Conservation (phyloP, 2,329 filamentous ascomycete species). For the Cercospora sp. region DNA sequence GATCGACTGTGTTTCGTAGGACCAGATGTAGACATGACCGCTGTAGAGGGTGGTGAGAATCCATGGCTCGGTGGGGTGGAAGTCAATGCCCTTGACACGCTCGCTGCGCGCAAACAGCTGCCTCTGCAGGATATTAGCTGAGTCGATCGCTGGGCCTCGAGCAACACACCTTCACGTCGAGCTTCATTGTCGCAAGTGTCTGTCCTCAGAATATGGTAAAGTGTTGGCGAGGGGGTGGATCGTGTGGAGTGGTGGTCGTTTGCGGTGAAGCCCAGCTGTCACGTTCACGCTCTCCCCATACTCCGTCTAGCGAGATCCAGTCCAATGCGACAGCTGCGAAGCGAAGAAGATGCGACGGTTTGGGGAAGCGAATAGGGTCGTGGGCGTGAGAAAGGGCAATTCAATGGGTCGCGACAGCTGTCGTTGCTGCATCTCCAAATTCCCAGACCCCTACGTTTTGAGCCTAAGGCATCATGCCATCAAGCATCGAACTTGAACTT, state of each 20-base stretch:
- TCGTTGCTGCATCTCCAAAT: slow-evolving; percentile 4
- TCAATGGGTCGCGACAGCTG: slow-evolving; percentile 8
- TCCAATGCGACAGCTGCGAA: background rate
- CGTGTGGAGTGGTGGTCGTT: background rate
- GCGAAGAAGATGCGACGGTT: background rate
- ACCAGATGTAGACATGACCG: slow-evolving; percentile 99
- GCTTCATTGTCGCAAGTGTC: slow-evolving; percentile 50
- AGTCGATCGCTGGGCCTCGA: slow-evolving; percentile 25
- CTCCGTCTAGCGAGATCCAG: background rate
- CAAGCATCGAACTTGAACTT: too few species aligned
- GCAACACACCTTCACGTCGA: slow-evolving; percentile 58
- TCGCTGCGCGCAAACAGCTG: slow-evolving; percentile 87
- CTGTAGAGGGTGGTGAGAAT: slow-evolving; percentile 93
- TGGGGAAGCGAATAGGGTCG: background rate
- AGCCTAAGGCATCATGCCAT: too few species aligned
- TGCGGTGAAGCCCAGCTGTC: slow-evolving; percentile 16
- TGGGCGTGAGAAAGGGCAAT: background rate
- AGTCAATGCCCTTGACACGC: slow-evolving; percentile 96
- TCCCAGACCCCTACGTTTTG: slow-evolving; percentile 4
- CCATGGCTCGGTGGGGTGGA: slow-evolving; percentile 96
- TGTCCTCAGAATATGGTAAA: slow-evolving; percentile 19
- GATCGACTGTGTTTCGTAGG: slow-evolving; percentile 92
- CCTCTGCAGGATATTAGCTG: slow-evolving; percentile 57
- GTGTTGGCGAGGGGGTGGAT: background rate
- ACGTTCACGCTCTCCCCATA: slow-evolving; percentile 7